phyloP scores from a whole-genome alignment of 345 rosid genomes.

The Kandelia obovata region DNA sequence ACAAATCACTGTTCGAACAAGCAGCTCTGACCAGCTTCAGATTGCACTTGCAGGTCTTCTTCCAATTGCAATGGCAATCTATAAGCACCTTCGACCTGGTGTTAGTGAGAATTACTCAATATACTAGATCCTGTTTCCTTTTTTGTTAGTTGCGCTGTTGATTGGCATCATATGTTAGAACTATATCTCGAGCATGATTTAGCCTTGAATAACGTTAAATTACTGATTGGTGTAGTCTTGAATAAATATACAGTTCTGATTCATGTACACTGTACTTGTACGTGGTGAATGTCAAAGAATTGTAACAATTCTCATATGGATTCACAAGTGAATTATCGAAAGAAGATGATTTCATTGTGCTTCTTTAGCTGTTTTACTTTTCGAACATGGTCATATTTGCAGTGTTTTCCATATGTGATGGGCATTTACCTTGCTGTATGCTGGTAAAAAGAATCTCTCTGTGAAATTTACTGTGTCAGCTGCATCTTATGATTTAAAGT shows the following conservation, averaged over 20 bases:
- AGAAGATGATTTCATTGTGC: neutral
- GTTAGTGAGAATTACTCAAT: constrained; percentile 53
- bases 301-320: constrained; percentile 10
- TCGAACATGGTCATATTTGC: no score
- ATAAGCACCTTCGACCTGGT: constrained; percentile 67
- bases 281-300: constrained; percentile 1
- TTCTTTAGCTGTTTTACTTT: neutral
- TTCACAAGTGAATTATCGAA: neutral
- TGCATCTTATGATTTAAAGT: no score
- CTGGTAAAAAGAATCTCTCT: no score
- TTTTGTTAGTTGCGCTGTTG: neutral
- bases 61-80: constrained; percentile 66
- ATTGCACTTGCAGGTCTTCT: constrained; percentile 68
- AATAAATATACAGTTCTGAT: constrained; percentile 1
- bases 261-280: neutral
- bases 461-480: no score
- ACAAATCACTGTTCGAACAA: constrained; percentile 69
- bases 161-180: neutral
- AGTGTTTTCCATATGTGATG: no score
- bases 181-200: constrained; percentile 5
- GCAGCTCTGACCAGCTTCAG: constrained; percentile 95
- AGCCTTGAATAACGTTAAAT: constrained; percentile 4
- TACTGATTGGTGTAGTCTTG: neutral
- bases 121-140: constrained; percentile 41
- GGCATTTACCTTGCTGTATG: no score